Conservation (phyloP, 345 rosid genomes). For the Pistacia vera region DNA sequence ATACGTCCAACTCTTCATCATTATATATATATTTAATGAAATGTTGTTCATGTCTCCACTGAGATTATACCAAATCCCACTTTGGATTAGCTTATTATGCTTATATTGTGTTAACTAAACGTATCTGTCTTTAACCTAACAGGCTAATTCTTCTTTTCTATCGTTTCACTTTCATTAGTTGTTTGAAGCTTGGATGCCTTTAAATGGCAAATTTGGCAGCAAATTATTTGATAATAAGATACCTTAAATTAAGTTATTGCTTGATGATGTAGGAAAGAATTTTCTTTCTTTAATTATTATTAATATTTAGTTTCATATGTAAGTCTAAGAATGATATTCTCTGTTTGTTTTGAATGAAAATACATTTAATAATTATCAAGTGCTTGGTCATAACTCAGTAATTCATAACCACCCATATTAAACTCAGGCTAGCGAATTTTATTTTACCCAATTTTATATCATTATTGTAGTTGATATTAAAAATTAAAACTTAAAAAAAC, state of each 20-base stretch:
- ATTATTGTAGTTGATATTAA: too few species aligned
- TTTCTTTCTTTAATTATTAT: too few species aligned
- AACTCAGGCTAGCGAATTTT: too few species aligned
- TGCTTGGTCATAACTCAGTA: too few species aligned
- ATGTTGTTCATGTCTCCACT: constrained; percentile 27
- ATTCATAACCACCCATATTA: too few species aligned
- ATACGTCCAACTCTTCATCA: constrained; percentile 19
- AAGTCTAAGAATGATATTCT: too few species aligned
- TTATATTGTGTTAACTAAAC: constrained; percentile 27
- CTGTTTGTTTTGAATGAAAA: too few species aligned
- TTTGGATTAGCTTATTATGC: constrained; percentile 15
- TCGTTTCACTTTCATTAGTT: background rate
- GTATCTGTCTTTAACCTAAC: constrained; percentile 25
- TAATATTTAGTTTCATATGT: too few species aligned
- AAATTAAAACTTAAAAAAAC: too few species aligned
- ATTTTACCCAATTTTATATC: too few species aligned
- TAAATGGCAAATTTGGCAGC: constrained; percentile 16
- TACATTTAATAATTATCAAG: too few species aligned
- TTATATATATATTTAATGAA: background rate
- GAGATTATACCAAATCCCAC: constrained; percentile 59
- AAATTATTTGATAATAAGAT: background rate
- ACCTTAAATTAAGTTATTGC: background rate
- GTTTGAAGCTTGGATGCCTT: constrained; percentile 4
- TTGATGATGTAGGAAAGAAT: too few species aligned
- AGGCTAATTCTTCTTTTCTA: constrained; percentile 27